phyloP scores from a whole-genome alignment of 352 stramenopile species.

The Phytophthora megakarya region DNA sequence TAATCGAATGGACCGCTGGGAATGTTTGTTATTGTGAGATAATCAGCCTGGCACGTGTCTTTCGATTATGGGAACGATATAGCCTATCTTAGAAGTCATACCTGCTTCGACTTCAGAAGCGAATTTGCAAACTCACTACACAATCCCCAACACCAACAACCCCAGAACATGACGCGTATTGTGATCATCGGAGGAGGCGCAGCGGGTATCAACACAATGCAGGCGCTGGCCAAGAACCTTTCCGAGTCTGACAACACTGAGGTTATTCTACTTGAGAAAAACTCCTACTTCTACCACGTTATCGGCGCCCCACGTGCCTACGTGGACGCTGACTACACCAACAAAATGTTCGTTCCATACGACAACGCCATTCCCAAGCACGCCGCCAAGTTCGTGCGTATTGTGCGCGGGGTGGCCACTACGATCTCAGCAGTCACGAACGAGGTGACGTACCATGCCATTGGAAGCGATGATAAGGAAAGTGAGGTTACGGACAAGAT shows the following conservation, averaged over 20 bases:
- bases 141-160: too few species aligned
- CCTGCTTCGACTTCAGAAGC: too few species aligned
- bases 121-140: too few species aligned
- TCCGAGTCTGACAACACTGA: conserved; percentile 42
- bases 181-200: conserved; percentile 65
- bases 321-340: conserved; percentile 49
- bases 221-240: conserved; percentile 48
- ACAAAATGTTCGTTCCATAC: conserved; percentile 72
- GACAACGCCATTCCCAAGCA: conserved; percentile 57
- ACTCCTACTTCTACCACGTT: conserved; percentile 48
- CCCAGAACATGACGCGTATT: conserved; percentile 42
- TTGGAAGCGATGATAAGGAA: conserved; percentile 40
- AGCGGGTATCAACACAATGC: conserved; percentile 51
- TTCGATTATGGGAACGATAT: too few species aligned
- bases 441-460: conserved; percentile 44
- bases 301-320: conserved; percentile 57
- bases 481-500: conserved; percentile 34
- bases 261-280: conserved; percentile 69
- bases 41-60: too few species aligned
- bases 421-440: conserved; percentile 34
- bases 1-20: too few species aligned
- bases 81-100: too few species aligned
- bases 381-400: conserved; percentile 37
- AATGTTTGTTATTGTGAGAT: too few species aligned
- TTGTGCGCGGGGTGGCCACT: conserved; percentile 47